Base-by-base conservation (phyloP, 2,329 filamentous ascomycete species). In the Aspergillus amoenus region DNA sequence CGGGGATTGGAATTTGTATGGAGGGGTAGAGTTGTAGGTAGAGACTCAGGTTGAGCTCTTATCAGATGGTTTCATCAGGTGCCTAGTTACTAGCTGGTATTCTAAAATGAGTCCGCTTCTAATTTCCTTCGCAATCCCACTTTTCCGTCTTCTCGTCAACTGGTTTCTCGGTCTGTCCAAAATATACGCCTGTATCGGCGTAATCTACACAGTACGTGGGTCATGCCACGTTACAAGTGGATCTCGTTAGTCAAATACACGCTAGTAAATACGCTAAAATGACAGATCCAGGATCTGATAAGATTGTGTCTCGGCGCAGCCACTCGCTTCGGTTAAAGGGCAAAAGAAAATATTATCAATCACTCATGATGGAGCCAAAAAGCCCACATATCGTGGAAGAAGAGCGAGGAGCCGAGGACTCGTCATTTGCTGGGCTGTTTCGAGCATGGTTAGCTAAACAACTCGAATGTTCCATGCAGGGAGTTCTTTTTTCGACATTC, bases 221-320 rank as follows among this genome's bases (percentile, higher is more conserved):
- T 30, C 34, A 37, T n/a, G 34, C 15, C 12, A 13, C n/a, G 34
- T 37, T 37, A 37, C 34, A n/a, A 18, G 43, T 21, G 34, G 21
- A 15, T n/a, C 17, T 17, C 13, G 3, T 22, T 13, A n/a, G 18
- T 13, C 18, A 43, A 43, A 13, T 21, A 32, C 48, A n/a, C 24
- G 17, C 48, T 51, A 51, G 48, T 51, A 41, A 50, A 8, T 12
- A 9, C 47, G 37, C 47, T 40, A 53, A 40, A 18, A 15, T 43
- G 27, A 53, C n/a, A 34, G 24, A 44, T 52, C n/a, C 34, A n/a
- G 40, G 49, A 53, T 53, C 50, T 37, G 50, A 53, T 53, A 53
- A 53, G 50, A 53, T 53, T 34, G 30, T n/a, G 34, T 37, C 34
- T 37, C 34, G 34, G 34, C 12, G 13, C 27, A 30, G 8, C 9